A percentile compares a stretch with the other conserved stretches of the same genome.
Evolutionary conservation across 139 green algal genomes (phyloP).

Genomic region (Chlamydomonas sphaeroides): DNA sequence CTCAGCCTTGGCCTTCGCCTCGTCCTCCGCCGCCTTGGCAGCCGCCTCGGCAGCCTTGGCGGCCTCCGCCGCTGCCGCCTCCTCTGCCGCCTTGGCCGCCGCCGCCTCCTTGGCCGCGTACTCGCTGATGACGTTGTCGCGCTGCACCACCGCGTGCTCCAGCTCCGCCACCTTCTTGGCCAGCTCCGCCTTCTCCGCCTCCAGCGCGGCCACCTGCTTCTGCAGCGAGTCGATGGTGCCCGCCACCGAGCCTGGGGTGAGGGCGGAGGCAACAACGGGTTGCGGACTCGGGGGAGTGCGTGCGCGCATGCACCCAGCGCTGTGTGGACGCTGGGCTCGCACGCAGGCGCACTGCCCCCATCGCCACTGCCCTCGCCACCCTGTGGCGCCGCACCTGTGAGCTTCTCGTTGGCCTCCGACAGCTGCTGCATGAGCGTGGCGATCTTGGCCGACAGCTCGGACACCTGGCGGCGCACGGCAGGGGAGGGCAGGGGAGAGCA

Average conservation of each 20-base stretch:
- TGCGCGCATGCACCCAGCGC: no score
- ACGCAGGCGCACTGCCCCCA: no score
- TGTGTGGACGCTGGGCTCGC: no score
- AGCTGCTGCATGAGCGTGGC: background rate
- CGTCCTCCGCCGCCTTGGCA: background rate
- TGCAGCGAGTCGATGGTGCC: background rate
- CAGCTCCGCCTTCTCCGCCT: slow-evolving; percentile 6
- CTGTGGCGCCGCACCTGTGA: background rate
- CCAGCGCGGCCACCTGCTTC: background rate
- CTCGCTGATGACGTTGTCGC: background rate
- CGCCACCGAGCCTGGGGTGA: background rate
- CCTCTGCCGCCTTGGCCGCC: background rate
- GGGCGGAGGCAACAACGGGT: background rate
- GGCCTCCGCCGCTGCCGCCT: background rate
- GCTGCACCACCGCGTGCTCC: slow-evolving; percentile 4
- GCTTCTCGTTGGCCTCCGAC: background rate
- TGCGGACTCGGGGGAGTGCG: no score
- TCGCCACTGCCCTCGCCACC: no score
- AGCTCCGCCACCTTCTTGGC: slow-evolving; percentile 5
- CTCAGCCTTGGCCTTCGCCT: background rate
- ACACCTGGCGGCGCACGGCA: background rate
- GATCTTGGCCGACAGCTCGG: slow-evolving; percentile 9
- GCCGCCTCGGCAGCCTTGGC: background rate
- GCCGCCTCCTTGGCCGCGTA: background rate
- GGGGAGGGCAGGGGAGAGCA: no score